Conservation (phyloP, 2,329 filamentous ascomycete genomes). For the Aaosphaeria pasadenensis region DNA sequence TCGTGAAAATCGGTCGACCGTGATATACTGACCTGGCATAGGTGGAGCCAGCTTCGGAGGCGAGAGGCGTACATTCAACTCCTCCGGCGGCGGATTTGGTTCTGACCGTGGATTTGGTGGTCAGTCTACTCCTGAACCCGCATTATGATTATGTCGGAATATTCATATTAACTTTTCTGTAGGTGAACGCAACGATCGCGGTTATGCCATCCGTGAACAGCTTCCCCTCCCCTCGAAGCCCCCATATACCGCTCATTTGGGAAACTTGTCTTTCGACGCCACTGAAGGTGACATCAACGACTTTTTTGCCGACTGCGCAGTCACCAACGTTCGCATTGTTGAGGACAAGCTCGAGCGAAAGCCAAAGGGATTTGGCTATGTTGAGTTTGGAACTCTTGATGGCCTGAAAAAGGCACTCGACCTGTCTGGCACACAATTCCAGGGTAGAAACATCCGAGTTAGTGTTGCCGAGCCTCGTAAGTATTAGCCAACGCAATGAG, state of each 20-base stretch:
- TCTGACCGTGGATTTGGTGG: constrained; percentile 39
- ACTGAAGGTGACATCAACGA: constrained; percentile 78
- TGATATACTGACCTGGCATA: constrained; percentile 19
- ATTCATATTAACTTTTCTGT: constrained; percentile 11
- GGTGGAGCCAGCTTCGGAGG: constrained; percentile 47
- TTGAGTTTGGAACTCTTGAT: constrained; percentile 85
- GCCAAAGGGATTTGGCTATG: constrained; percentile 97
- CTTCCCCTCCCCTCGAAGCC: constrained; percentile 87
- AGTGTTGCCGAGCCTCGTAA: constrained; percentile 97
- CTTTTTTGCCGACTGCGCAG: constrained; percentile 80
- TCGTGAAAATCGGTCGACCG: neutral
- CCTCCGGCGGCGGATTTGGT: constrained; percentile 34
- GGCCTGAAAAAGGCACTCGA: constrained; percentile 88
- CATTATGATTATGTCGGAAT: neutral
- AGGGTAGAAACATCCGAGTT: constrained; percentile 85
- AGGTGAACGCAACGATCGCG: constrained; percentile 18
- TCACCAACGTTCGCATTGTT: constrained; percentile 91
- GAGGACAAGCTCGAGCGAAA: constrained; percentile 92
- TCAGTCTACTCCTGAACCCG: neutral
- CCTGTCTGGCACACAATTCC: constrained; percentile 77
- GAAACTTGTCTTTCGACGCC: constrained; percentile 94
- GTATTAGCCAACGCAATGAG: constrained; percentile 37
- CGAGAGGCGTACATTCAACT: constrained; percentile 49
- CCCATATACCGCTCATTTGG: constrained; percentile 92
- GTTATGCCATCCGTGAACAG: constrained; percentile 59